Percentiles rank a stretch among this genome's conserved stretches.
phyloP scores from a whole-genome alignment of 441 rosid genomes.

The Biscutella laevigata region DNA sequence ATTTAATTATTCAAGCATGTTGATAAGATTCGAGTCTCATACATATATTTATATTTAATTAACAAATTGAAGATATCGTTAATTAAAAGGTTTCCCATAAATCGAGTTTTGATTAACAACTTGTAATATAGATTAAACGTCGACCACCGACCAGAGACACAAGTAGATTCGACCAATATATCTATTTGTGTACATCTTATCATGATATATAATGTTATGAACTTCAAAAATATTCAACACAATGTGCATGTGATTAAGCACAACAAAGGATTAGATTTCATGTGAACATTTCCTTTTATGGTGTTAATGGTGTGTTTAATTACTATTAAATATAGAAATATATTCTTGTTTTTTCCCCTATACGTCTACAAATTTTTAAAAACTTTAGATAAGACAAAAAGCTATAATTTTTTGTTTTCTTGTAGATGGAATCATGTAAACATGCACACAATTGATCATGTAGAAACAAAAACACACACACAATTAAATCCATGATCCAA shows the following conservation, averaged over 20 bases:
- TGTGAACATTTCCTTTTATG: slow-evolving; percentile 27
- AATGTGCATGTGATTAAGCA: slow-evolving; percentile 39
- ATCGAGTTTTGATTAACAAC: slow-evolving; percentile 19
- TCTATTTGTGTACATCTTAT: slow-evolving; percentile 16
- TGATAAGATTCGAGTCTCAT: slow-evolving; percentile 25
- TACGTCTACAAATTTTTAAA: too few species aligned
- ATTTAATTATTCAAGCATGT: slow-evolving; percentile 9
- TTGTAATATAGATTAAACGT: slow-evolving; percentile 12
- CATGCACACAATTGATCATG: background rate
- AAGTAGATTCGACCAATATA: slow-evolving; percentile 13
- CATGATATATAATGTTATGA: slow-evolving; percentile 3
- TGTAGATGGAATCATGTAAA: too few species aligned
- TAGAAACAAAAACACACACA: background rate
- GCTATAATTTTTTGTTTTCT: too few species aligned
- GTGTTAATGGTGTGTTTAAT: slow-evolving; percentile 16
- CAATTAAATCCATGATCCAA: background rate
- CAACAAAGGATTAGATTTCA: slow-evolving; percentile 48
- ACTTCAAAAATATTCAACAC: slow-evolving; percentile 16
- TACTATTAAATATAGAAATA: background rate
- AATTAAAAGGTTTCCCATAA: slow-evolving; percentile 13
- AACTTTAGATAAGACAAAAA: too few species aligned
- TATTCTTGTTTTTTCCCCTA: too few species aligned
- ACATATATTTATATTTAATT: slow-evolving; percentile 18
- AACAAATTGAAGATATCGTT: slow-evolving; percentile 20
- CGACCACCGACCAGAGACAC: slow-evolving; percentile 28